Conservation (phyloP, 1,284 basidiomycete genomes). For the Neonothopanus nambi region DNA sequence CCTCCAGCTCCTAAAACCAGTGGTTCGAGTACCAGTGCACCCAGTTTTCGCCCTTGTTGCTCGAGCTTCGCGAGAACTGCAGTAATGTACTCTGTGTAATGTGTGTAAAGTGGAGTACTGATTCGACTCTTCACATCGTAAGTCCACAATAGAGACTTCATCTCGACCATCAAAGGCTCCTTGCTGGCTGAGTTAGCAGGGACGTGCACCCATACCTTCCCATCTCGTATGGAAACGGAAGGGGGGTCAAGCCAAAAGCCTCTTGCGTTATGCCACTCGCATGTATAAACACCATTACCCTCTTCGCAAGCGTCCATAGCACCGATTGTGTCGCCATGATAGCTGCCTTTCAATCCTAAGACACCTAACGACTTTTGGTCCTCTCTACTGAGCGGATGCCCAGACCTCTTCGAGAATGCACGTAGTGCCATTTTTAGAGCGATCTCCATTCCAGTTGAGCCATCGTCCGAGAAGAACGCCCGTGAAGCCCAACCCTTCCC, state of each 20-base stretch:
- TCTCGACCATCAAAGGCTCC: neutral
- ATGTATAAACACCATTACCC: conserved; percentile 85
- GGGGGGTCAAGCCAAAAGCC: conserved; percentile 96
- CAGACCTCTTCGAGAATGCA: conserved; percentile 53
- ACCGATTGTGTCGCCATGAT: conserved; percentile 98
- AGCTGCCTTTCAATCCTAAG: conserved; percentile 89
- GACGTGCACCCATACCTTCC: conserved; percentile 60
- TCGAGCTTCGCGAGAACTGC: conserved; percentile 54
- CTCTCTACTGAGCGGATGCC: conserved; percentile 24
- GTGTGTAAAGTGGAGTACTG: conserved; percentile 56
- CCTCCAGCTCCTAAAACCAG: conserved; percentile 95
- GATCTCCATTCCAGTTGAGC: conserved; percentile 94
- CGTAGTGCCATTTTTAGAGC: conserved; percentile 95
- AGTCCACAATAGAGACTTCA: conserved; percentile 56
- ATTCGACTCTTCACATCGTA: conserved; percentile 78
- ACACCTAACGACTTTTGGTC: conserved; percentile 73
- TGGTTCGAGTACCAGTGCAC: conserved; percentile 88
- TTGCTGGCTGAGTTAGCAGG: conserved; percentile 36
- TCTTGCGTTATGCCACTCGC: conserved; percentile 94
- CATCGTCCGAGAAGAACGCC: conserved; percentile 94
- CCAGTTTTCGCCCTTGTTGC: conserved; percentile 44
- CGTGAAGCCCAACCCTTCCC: conserved; percentile 89
- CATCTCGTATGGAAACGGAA: conserved; percentile 67
- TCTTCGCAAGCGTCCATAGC: conserved; percentile 94
- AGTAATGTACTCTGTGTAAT: conserved; percentile 68